Base-by-base conservation (phyloP, 139 green algal genomes). In the Micromonas pusilla region DNA sequence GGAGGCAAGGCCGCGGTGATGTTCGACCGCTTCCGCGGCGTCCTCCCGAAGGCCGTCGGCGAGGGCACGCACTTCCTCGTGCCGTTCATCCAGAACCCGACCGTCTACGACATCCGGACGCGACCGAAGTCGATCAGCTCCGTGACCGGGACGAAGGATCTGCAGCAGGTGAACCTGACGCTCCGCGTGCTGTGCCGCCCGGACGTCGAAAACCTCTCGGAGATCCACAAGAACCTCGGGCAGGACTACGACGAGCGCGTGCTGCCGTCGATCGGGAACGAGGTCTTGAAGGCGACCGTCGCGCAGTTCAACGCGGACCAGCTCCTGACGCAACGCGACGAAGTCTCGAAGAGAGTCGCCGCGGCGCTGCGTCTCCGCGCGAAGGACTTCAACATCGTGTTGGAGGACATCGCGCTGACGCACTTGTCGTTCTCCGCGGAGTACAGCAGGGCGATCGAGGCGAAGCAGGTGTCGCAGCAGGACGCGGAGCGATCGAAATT, bases 291-390 rank as follows among this genome's bases (percentile, higher is more conserved):
- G 89, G 85, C 92, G 3, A 91, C 96, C 5, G 96, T 99, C 53
- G 96, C 96, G 76, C 92, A 98, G 87, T 99, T 97, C 90, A 97
- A 99, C 75, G 96, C 96, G 1, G 95, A 98, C 80, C 91, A 98
- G 86, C 90, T 99, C 53, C 88, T 99, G 37, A 99, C 96, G n/a
- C 87, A 97, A 88, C 88, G 96, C 84, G 93, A 97, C 75, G 89
- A 93, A 86, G 95, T 99, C 32, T 66, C 21, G 21, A 25, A 64
- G 19, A 54, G 83, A 63, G 80, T 87, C 23, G 79, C 73, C 1
- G 79, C 92, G 25, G 85, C 78, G 60, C 86, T 99, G 32, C 89
- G 78, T 16, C 67, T 85, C 52, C 87, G 95, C 21, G 93, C 96
- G 0, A 81, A 80, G 3, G 93, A 98, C 82, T 99, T 99, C 86